Conservation (phyloP, 148 eudicot species). For the Mesembryanthemum crystallinum region DNA sequence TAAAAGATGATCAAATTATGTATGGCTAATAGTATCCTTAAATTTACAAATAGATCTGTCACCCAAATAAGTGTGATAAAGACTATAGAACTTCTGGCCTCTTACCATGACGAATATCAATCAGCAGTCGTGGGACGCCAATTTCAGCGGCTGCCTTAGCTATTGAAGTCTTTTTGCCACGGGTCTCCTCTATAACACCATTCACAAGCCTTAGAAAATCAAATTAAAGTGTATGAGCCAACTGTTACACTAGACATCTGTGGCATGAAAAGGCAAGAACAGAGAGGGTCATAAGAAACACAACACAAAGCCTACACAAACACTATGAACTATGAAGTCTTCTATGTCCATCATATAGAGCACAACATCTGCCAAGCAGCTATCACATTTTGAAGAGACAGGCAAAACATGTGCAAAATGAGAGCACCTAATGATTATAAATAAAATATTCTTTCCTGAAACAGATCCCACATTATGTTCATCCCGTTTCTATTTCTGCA, state of each 20-base stretch:
- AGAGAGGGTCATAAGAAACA: background rate
- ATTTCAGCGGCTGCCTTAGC: slow-evolving; percentile 66
- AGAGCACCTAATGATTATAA: background rate
- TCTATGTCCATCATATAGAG: background rate
- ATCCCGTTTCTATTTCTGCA: background rate
- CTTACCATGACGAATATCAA: slow-evolving; percentile 94
- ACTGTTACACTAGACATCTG: slow-evolving; percentile 9
- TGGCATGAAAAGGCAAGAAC: background rate
- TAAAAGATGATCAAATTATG: background rate
- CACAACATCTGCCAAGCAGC: background rate
- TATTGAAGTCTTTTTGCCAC: slow-evolving; percentile 61
- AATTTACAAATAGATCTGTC: background rate
- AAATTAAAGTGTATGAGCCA: slow-evolving; percentile 25
- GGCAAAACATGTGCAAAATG: background rate
- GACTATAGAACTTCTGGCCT: background rate
- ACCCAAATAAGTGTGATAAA: background rate
- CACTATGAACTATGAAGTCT: background rate
- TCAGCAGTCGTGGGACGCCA: slow-evolving; percentile 80
- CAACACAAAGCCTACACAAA: slow-evolving; percentile 2
- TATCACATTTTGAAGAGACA: background rate
- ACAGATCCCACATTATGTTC: background rate
- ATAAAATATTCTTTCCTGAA: background rate
- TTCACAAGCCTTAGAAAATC: slow-evolving; percentile 73
- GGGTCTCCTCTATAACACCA: slow-evolving; percentile 75
- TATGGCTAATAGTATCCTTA: background rate